Conservation (phyloP, 257 asterid species). For the Perilla frutescens region DNA sequence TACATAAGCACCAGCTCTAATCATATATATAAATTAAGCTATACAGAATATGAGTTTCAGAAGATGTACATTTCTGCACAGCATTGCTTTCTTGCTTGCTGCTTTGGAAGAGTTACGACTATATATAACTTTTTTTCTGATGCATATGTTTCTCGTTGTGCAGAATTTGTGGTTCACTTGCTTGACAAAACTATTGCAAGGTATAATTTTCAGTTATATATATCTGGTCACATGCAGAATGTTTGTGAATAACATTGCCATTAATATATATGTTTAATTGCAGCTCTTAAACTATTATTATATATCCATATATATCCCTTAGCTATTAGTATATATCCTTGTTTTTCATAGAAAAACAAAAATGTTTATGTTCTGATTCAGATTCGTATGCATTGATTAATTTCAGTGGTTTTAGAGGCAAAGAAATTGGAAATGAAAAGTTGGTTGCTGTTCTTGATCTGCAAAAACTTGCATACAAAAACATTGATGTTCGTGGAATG, state of each 20-base stretch:
- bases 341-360: neutral
- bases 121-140: constrained; percentile 16
- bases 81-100: neutral
- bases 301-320: too few species aligned
- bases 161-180: constrained; percentile 79
- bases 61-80: neutral
- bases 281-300: neutral
- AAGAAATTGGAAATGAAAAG: constrained; percentile 73
- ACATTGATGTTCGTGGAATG: constrained; percentile 71
- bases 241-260: neutral
- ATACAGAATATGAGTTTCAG: too few species aligned
- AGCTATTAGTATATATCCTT: too few species aligned
- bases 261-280: neutral
- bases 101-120: neutral
- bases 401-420: constrained; percentile 64
- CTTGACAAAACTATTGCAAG: constrained; percentile 86
- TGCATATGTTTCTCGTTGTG: constrained; percentile 34
- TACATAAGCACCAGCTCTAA: neutral
- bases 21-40: neutral
- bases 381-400: constrained; percentile 26
- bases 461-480: constrained; percentile 58
- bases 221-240: too few species aligned
- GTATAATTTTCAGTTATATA: constrained; percentile 38
- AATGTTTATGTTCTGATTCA: constrained; percentile 1
- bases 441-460: constrained; percentile 66